Evolutionary conservation across 2,329 filamentous ascomycete genomes (phyloP).

Genomic region (Penicillium decumbens): DNA sequence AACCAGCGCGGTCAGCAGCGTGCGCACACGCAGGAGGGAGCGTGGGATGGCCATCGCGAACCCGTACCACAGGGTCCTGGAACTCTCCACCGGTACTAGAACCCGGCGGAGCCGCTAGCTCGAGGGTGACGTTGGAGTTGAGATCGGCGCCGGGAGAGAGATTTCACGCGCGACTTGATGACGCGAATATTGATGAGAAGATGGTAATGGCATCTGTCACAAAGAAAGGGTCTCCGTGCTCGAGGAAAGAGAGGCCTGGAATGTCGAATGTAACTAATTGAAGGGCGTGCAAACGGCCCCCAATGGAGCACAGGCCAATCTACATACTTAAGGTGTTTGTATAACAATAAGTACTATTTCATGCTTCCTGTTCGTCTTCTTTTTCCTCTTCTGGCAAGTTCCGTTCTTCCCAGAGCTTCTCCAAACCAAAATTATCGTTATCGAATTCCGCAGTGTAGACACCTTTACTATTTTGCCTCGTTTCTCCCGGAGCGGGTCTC

Average conservation of each 20-base stretch:
- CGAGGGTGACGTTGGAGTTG: not conserved
- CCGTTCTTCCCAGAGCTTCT: no score
- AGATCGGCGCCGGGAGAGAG: not conserved
- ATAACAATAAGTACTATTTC: no score
- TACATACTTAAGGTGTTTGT: no score
- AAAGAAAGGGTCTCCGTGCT: not conserved
- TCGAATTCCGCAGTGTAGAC: no score
- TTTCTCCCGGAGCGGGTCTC: no score
- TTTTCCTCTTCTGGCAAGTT: no score
- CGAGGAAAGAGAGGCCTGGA: not conserved
- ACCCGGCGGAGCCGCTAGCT: not conserved
- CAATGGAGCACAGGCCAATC: not conserved
- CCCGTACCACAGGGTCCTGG: not conserved
- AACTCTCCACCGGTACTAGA: not conserved
- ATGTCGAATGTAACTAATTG: not conserved
- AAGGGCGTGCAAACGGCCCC: not conserved
- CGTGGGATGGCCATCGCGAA: constrained; percentile 17
- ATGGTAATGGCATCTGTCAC: not conserved
- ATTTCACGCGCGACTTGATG: not conserved
- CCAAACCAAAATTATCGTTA: no score
- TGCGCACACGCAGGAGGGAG: constrained; percentile 12
- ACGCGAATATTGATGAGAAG: not conserved
- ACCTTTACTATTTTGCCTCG: no score
- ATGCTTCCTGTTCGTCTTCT: no score
- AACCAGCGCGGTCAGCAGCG: constrained; percentile 5